Conservation (phyloP, 2,329 filamentous ascomycete genomes). For the Scopulariopsis brevicaulis region DNA sequence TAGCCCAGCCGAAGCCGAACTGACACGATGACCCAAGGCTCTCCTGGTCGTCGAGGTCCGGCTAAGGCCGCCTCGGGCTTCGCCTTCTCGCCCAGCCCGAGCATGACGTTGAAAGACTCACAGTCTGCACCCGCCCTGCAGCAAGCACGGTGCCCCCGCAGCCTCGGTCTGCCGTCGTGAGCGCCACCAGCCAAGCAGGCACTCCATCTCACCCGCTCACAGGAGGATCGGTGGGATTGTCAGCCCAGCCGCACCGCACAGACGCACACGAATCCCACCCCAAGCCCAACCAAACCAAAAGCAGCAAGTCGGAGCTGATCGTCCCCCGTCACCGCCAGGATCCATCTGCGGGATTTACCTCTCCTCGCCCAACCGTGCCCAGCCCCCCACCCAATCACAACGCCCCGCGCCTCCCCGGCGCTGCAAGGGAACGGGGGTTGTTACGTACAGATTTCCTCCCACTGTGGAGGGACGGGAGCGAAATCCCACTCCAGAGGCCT, state of each 20-base stretch:
- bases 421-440: background rate
- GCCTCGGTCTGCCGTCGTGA: too few relatives aligned
- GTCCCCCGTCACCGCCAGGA: background rate
- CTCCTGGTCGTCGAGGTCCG: too few relatives aligned
- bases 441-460: background rate
- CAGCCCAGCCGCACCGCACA: background rate
- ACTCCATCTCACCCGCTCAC: too few relatives aligned
- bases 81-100: too few relatives aligned
- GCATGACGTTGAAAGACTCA: too few relatives aligned
- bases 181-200: too few relatives aligned
- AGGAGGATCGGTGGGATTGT: background rate
- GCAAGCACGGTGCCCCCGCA: too few relatives aligned
- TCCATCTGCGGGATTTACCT: background rate
- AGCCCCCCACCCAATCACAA: background rate
- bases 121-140: too few relatives aligned
- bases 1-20: too few relatives aligned
- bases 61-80: too few relatives aligned
- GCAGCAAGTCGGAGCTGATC: background rate
- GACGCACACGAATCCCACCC: background rate
- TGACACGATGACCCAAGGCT: too few relatives aligned
- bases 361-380: background rate
- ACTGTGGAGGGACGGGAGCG: background rate
- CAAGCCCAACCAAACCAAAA: background rate
- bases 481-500: background rate
- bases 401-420: background rate